phyloP scores from a whole-genome alignment of 768 basidiomycete species.

The Postia placenta region DNA sequence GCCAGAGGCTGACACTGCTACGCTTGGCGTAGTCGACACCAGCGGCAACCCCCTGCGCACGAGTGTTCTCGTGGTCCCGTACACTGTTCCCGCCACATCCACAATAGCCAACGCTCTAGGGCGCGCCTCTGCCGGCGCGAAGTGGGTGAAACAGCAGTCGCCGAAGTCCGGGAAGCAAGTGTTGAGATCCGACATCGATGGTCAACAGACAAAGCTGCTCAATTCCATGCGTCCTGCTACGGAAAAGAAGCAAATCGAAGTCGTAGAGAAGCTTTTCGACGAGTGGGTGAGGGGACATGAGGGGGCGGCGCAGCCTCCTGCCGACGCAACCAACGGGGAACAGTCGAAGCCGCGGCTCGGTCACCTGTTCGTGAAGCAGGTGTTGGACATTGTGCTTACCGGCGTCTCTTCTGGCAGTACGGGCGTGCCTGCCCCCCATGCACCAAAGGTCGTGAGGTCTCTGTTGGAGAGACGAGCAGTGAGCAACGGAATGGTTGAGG shows the following conservation, averaged over 20 bases:
- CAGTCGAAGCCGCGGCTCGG: conserved; percentile 14
- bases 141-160: conserved; percentile 37
- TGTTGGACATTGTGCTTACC: conserved; percentile 45
- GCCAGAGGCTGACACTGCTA: conserved; percentile 4
- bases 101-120: conserved; percentile 63
- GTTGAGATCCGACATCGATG: background rate
- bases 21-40: background rate
- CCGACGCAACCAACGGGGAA: background rate
- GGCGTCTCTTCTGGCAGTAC: conserved; percentile 6
- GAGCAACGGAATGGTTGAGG: conserved; percentile 55
- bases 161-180: background rate
- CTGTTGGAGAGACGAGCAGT: conserved; percentile 54
- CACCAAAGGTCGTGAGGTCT: conserved; percentile 48
- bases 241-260: conserved; percentile 37
- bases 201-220: conserved; percentile 28
- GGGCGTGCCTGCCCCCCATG: conserved; percentile 30
- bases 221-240: conserved; percentile 34
- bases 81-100: conserved; percentile 45
- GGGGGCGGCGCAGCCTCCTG: background rate
- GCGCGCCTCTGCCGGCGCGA: conserved; percentile 33
- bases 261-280: conserved; percentile 55
- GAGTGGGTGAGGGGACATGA: conserved; percentile 27
- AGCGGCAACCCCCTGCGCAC: conserved; percentile 27
- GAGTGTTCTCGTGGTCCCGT: conserved; percentile 54
- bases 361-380: conserved; percentile 54